Evolutionary conservation across 768 basidiomycete genomes (phyloP), one percentile per base, ranked within the genome.

Genomic region (Russula ochroleuca): DNA sequence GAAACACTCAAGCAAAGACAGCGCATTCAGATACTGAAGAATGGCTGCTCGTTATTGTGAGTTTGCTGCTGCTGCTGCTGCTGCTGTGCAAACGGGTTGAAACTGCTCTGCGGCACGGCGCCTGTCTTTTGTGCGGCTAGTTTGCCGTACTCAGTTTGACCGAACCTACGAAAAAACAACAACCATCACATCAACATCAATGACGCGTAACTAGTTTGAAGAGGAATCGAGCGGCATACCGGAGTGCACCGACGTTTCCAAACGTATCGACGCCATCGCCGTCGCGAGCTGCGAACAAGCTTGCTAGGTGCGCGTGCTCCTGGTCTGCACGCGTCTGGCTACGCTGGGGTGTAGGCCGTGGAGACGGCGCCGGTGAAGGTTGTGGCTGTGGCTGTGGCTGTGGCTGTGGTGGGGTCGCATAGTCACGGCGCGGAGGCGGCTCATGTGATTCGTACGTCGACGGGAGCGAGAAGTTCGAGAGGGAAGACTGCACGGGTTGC

Each of bases 191-290:
- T 35, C 5, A 49, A 49, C 7, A 25, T 21, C 54, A 65, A 48
- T 33, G 21, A 51, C 31, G n/a, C 41, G 14, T 14, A 41, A 43
- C 28, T 8, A 38, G 10, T 17, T 10, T 61, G 33, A 25, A 49
- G 19, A 68, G 45, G 66, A 40, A n/a, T 40, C 35, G 69, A 63
- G 74, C 3, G 66, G 76, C 80, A 65, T 58, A 85, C 80, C 94
- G 83, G 66, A 96, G 72, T 57, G 78, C 65, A 21, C 96, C 96
- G 37, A 85, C 69, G 73, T 98, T 99, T 56, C 96, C 96, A 72
- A 98, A 98, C 58, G 96, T 96, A 75, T 99, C 97, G 72, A 90
- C 79, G 1, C 97, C 96, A 69, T 92, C 94, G 61, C 97, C 95
- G 31, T 80, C 74, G 56, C 88, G 81, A 70, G 90, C 92, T 7